A percentile compares a stretch with the other conserved stretches of the same genome.
Conservation (phyloP, 139 green algal species). For the Micromonas pusilla region DNA sequence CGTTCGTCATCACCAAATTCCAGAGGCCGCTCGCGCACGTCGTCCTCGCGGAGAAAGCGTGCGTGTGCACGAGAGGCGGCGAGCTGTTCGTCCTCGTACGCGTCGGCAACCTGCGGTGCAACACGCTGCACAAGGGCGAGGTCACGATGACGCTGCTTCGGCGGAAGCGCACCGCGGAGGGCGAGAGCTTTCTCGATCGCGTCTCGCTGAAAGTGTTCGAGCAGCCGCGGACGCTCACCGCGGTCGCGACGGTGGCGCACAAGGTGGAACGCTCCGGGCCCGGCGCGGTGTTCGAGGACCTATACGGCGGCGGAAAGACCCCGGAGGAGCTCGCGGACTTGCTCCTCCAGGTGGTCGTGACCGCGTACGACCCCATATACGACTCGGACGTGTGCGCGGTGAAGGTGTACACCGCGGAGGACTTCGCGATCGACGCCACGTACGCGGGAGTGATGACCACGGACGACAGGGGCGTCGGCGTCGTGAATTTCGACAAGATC, state of each 20-base stretch:
- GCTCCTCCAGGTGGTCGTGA: background rate
- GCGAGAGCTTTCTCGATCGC: background rate
- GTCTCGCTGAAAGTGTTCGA: background rate
- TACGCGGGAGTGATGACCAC: background rate
- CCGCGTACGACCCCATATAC: slow-evolving; percentile 1
- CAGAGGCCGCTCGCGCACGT: background rate
- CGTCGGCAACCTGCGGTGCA: slow-evolving; percentile 7
- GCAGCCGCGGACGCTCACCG: background rate
- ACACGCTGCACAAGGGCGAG: background rate
- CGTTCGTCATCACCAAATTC: background rate
- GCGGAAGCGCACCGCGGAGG: background rate
- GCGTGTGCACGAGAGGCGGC: background rate
- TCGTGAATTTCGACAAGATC: background rate
- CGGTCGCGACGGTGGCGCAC: background rate
- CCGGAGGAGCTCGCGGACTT: background rate
- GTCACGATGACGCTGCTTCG: background rate
- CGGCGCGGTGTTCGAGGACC: background rate
- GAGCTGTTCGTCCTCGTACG: background rate
- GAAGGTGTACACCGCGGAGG: background rate
- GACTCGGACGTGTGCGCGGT: background rate
- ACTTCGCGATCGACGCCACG: background rate
- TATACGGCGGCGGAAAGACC: background rate
- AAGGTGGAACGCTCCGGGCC: background rate
- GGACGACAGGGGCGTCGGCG: background rate
- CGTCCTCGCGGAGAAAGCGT: background rate